Base-by-base conservation (phyloP, 768 basidiomycete genomes). In the Lentinula raphanica region DNA sequence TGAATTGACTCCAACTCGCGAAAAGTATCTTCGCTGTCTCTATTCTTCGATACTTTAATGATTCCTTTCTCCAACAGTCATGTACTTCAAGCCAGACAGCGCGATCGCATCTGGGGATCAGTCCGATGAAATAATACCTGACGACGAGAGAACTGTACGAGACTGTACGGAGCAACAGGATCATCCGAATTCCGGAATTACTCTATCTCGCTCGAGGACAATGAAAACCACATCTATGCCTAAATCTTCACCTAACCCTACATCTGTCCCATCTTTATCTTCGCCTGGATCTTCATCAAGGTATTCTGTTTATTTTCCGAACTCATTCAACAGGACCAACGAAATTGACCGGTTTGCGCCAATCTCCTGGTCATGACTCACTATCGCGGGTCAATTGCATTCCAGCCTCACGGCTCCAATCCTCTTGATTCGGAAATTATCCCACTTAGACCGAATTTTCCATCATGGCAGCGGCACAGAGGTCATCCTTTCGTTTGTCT, bases 301-400 rank as follows among this genome's bases (percentile, higher is more conserved):
- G n/a, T 5, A 25, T 36, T 36, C 25, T 17, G 9, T 23, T 11
- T 17, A 36, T 53, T 23, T 39, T 3, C 12, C 9, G n/a, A 12
- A 4, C 17, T 25, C 38, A 53, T 15, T 32, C 35, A 39, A n/a
- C 35, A 35, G 38, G 21, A 17, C n/a, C 36, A n/a, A n/a, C n/a
- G n/a, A n/a, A 25, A 25, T 27, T 42, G 29, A 15, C 13, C 40
- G 23, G 31, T 56, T 31, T 27, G 45, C 40, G 36, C 42, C 25
- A 28, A 56, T 56, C 42, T 42, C 28, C 9, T 56, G 42, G 32
- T 44, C 40, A 45, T 28, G 4, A 42, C 45, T 23, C n/a, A n/a
- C n/a, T n/a, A n/a, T n/a, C n/a, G n/a, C n/a, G n/a, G 54, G 54
- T 17, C 42, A 45, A 45, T 21, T 54, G 40, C 53, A 54, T 21